These are phyloP conservation scores for Venturia effusa DNA, from an alignment of 2,329 filamentous ascomycete species.

Conservation along the genomic window DNA sequence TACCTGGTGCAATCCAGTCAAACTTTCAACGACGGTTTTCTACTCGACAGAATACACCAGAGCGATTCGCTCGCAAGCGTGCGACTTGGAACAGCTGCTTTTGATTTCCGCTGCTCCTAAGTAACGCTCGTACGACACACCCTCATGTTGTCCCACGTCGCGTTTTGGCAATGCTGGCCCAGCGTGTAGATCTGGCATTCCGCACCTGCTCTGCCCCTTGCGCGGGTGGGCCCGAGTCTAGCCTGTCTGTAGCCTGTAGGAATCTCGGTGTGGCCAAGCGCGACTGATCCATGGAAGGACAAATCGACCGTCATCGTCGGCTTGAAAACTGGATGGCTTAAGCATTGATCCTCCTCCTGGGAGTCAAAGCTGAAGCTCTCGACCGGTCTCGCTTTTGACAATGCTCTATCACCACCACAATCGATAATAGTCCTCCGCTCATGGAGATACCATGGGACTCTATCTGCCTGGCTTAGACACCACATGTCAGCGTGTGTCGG, in stretches of 20 bases:
- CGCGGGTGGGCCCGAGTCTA: not conserved
- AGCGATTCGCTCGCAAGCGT: not conserved
- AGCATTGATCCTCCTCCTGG: not conserved
- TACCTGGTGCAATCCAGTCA: not conserved
- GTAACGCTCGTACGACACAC: not conserved
- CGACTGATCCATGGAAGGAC: not conserved
- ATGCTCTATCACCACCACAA: not conserved
- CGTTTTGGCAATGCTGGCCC: not conserved
- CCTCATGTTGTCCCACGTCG: not conserved
- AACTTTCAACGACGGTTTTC: not conserved
- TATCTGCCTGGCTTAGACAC: too few relatives aligned
- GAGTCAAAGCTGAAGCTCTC: not conserved
- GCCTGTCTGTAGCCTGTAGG: not conserved
- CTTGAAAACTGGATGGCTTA: not conserved
- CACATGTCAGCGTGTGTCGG: too few relatives aligned
- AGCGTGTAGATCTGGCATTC: not conserved
- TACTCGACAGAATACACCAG: not conserved
- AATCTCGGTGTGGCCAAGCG: not conserved
- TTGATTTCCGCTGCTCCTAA: not conserved
- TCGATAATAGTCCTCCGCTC: too few relatives aligned
- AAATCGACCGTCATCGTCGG: not conserved
- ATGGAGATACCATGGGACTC: too few relatives aligned
- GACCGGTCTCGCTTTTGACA: not conserved
- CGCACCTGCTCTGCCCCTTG: not conserved
- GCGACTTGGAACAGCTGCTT: not conserved